phyloP scores from a whole-genome alignment of 108 stramenopile species.

The Conticribra guillardii region DNA sequence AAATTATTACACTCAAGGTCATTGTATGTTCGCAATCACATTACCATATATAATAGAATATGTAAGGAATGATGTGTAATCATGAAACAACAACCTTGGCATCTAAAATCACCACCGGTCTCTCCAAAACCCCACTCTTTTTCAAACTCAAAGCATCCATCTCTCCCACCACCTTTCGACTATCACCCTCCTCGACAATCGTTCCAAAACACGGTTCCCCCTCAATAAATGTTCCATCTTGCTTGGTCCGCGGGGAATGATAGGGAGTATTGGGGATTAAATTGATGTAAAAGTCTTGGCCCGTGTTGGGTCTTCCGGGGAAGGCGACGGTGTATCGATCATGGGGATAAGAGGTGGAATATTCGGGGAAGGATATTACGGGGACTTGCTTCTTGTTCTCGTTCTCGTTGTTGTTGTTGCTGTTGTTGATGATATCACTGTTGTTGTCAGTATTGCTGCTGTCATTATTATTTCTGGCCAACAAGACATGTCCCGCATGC shows the following conservation, averaged over 20 bases:
- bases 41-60: no score
- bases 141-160: constrained; percentile 36
- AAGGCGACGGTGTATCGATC: constrained; percentile 79
- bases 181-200: constrained; percentile 47
- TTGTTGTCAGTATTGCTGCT: constrained; percentile 1
- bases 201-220: constrained; percentile 92
- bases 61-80: not conserved
- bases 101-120: constrained; percentile 12
- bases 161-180: constrained; percentile 50
- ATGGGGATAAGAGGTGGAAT: constrained; percentile 65
- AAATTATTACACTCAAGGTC: no score
- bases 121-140: constrained; percentile 5
- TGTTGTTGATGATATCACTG: no score
- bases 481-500: constrained; percentile 69
- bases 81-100: constrained; percentile 13
- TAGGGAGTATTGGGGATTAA: constrained; percentile 66
- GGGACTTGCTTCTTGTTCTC: constrained; percentile 44
- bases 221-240: constrained; percentile 66
- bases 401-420: not conserved
- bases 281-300: constrained; percentile 89
- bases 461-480: constrained; percentile 29
- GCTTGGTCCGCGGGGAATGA: constrained; percentile 67
- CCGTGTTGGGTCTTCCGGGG: constrained; percentile 62
- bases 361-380: constrained; percentile 73
- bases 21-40: no score